A percentile compares a stretch with the other conserved stretches of the same genome.
These are phyloP conservation scores for Verticillium dahliae DNA, from an alignment of 2,329 filamentous ascomycete species.

Conservation along the genomic window DNA sequence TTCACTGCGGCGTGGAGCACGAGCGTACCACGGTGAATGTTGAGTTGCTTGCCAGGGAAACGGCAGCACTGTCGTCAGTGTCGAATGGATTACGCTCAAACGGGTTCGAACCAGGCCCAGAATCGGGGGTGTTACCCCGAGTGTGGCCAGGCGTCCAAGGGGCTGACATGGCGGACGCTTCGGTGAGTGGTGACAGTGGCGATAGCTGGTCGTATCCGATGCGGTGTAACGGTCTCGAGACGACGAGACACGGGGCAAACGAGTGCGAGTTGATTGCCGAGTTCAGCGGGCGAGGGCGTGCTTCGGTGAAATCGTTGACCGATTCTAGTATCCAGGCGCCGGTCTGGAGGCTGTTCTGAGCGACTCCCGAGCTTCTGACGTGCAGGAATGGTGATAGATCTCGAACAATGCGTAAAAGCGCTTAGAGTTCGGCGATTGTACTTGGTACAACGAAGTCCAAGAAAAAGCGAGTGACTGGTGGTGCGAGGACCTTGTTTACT, in stretches of 20 bases:
- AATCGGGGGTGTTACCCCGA: conserved; percentile 1
- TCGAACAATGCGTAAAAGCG: not conserved
- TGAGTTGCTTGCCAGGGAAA: conserved; percentile 10
- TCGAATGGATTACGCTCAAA: conserved; percentile 12
- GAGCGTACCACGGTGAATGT: conserved; percentile 12
- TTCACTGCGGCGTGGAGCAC: no score
- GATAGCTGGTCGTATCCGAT: not conserved
- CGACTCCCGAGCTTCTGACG: not conserved
- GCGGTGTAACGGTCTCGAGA: not conserved
- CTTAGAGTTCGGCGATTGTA: not conserved
- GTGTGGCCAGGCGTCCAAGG: conserved; percentile 3
- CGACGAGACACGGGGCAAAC: not conserved
- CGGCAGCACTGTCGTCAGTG: conserved; percentile 9
- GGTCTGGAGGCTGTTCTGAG: not conserved
- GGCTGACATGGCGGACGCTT: conserved; percentile 8
- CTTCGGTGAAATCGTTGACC: not conserved
- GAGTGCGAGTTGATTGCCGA: not conserved
- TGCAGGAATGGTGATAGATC: not conserved
- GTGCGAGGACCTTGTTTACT: not conserved
- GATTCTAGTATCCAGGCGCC: not conserved
- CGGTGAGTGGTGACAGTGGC: not conserved
- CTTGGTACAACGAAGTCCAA: not conserved
- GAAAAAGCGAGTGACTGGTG: conserved; percentile 3
- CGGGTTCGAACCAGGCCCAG: conserved; percentile 7
- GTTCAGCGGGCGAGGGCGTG: not conserved